Base-by-base conservation (phyloP, 1,284 basidiomycete genomes). In the Filobasidium uniguttulatum region DNA sequence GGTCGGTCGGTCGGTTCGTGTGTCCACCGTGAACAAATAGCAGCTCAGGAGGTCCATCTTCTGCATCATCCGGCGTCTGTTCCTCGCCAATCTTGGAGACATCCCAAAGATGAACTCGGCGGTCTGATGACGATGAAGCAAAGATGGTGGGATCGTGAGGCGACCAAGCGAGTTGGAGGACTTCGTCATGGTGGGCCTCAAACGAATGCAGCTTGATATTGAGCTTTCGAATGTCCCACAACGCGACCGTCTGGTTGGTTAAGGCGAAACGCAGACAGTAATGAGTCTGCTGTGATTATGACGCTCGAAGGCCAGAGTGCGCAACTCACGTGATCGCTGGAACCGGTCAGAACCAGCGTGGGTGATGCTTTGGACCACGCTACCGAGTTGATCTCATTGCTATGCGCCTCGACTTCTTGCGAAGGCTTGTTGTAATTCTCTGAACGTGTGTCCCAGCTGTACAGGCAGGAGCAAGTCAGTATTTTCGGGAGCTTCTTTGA, bases 31-130 rank as follows among this genome's bases (percentile, higher is more conserved):
- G 89, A 41, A 93, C 78, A 65, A 96, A 96, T 57, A 94, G 71
- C 52, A 94, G 71, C 67, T 96, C 90, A 3, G 93, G 91, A 3
- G 94, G 57, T 6, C 94, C 93, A 63, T 98, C 93, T 68, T 98
- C 94, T 46, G 89, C 86, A 63, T 98, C 93, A 59, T 98, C 93
- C 2, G 93, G 91, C 0, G 87, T 88, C 67, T 98, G 93, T 68
- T 98, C 94, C 46, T 84, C 80, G 1, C 93, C 93, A 57, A 98
- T 96, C 57, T 84, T 79, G 33, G 81, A 78, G 46, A 97, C 71
- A 71, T 99, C 91, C 94, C 94, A 99, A 45, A 98, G 74, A 60
- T 94, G 93, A 55, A 98, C 79, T 19, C 94, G 77, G 29, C 94
- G 77, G 65, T 99, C 93, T 48, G 87, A 83, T 0, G 85, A 86